These are phyloP conservation scores for Pulicaria dysenterica DNA, from an alignment of 129 eudicot species.

Conservation along the genomic window DNA sequence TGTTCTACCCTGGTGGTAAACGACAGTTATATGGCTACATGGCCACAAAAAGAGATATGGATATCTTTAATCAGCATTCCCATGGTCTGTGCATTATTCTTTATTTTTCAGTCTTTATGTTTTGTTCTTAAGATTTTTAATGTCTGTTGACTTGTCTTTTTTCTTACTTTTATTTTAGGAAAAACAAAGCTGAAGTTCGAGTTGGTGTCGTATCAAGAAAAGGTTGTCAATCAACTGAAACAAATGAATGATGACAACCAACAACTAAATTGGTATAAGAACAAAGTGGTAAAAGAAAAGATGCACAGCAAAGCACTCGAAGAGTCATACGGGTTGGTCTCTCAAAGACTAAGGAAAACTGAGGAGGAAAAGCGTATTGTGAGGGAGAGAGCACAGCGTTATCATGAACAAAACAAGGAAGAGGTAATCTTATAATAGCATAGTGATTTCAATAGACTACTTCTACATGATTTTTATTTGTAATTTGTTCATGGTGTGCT, in stretches of 20 bases:
- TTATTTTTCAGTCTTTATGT: not conserved
- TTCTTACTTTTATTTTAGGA: constrained; percentile 41
- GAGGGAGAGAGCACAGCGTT: constrained; percentile 47
- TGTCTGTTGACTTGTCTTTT: not conserved
- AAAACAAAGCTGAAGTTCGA: constrained; percentile 66
- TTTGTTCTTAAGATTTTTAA: not conserved
- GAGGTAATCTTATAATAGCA: constrained; percentile 45
- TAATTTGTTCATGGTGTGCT: not conserved
- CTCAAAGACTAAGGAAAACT: constrained; percentile 52
- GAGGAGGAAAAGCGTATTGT: constrained; percentile 53
- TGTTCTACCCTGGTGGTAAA: constrained; percentile 60
- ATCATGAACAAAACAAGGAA: constrained; percentile 60
- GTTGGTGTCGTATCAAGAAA: constrained; percentile 58
- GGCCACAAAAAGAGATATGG: constrained; percentile 68
- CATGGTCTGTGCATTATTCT: constrained; percentile 41
- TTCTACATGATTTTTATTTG: not conserved
- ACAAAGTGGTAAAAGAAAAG: constrained; percentile 45
- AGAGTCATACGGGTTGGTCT: constrained; percentile 43
- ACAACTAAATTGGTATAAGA: constrained; percentile 50
- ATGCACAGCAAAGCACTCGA: constrained; percentile 54
- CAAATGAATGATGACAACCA: constrained; percentile 91
- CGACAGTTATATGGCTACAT: constrained; percentile 78
- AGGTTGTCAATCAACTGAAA: constrained; percentile 55
- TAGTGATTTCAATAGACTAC: not conserved
- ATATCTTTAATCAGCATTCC: constrained; percentile 63